Base-by-base conservation (phyloP, 2,329 filamentous ascomycete species). In the Beauveria brongniartii region DNA sequence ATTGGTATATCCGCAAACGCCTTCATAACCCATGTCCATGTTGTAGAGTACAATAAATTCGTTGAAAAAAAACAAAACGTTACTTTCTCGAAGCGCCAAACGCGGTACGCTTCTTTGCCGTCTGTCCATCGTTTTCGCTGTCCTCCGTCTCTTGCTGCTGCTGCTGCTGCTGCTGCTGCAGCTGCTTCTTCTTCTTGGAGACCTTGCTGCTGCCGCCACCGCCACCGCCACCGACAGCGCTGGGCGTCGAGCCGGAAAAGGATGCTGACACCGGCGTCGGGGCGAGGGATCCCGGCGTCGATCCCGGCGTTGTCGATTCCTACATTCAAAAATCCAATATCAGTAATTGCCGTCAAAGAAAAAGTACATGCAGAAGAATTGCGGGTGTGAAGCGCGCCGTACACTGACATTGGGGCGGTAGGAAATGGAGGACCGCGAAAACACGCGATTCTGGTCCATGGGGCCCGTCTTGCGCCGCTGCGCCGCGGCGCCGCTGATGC, bases 381-480 rank as follows among this genome's bases (percentile, higher is more conserved):
- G 34, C 34, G 12, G 5, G 10, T 6, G 5, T 64, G 72, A 24
- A 18, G 34, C 2, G 34, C 6, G n/a, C n/a, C 69, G 62, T 70
- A 75, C 74, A 61, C 69, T 67, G 51, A 69, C 73, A 47, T 71
- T 75, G 14, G 77, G 74, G 63, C 83, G 81, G 66, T 86, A 86
- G 1, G 83, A 86, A 44, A 86, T 78, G n/a, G 85, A 84, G 20
- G 83, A 84, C 65, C 80, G 76, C 62, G 85, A 84, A 73, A 93
- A 93, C 59, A 93, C 87, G 64, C 89, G 81, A 70, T 91, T 89
- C 67, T 83, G 81, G 57, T 92, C 90, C 63, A 80, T 80, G 54
- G 88, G 77, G 5, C 83, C 82, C 26, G 82, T 80, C 72, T 89
- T 84, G 69, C 86, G 83, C 69, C 88, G 80, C 66, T 84, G 80